phyloP scores from a whole-genome alignment of 495 filamentous ascomycete species.

The Hypoxylon fragiforme region DNA sequence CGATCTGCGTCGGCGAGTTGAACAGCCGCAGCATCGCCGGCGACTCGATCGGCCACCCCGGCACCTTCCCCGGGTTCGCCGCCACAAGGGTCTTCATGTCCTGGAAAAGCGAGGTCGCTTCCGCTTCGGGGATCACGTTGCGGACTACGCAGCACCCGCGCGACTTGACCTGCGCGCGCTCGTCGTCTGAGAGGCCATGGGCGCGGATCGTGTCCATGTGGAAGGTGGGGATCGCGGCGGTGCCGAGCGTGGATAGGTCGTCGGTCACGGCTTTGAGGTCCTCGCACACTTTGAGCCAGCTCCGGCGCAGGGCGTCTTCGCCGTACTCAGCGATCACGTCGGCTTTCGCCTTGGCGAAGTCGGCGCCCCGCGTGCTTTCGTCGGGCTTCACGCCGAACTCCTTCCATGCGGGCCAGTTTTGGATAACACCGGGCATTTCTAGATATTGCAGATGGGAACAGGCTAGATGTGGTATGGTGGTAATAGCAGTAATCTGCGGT shows the following conservation, averaged over 20 bases:
- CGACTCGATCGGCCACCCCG: too few relatives aligned
- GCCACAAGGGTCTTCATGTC: constrained; percentile 10
- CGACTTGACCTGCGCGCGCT: constrained; percentile 2
- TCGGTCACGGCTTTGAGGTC: constrained; percentile 10
- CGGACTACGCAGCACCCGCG: constrained; percentile 19
- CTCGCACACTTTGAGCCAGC: constrained; percentile 21
- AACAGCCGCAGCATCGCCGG: constrained; percentile 29
- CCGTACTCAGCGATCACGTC: constrained; percentile 24
- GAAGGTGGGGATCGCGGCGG: constrained; percentile 6
- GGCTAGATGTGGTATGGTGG: too few relatives aligned
- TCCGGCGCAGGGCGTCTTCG: constrained; percentile 3
- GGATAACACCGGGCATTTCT: too few relatives aligned
- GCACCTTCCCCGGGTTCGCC: constrained; percentile 15
- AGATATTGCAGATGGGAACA: too few relatives aligned
- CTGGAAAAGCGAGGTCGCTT: constrained; percentile 5
- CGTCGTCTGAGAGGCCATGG: background rate
- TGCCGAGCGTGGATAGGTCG: constrained; percentile 8
- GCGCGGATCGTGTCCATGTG: constrained; percentile 3
- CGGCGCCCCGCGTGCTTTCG: background rate
- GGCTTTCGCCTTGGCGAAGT: too few relatives aligned
- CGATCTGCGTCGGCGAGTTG: constrained; percentile 24
- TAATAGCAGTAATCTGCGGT: too few relatives aligned
- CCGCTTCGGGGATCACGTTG: constrained; percentile 15
- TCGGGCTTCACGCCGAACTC: background rate
- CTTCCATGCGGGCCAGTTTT: background rate